Conservation (phyloP, 2,329 filamentous ascomycete species). For the Aciculosporium take region DNA sequence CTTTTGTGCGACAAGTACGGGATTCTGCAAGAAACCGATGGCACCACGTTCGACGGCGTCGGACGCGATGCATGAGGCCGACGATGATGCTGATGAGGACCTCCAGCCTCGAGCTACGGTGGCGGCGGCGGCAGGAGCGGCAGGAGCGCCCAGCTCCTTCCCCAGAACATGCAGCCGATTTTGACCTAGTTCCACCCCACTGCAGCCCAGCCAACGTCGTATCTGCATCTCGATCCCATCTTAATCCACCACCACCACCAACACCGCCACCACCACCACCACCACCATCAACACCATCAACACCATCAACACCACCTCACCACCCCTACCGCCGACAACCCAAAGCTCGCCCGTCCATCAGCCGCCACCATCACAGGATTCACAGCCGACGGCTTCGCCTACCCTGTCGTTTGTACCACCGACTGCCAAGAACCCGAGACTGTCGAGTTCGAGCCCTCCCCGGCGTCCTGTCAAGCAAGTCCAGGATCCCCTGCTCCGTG, state of each 20-base stretch:
- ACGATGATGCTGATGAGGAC: too few species aligned
- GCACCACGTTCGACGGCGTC: too few species aligned
- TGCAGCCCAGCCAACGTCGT: too few species aligned
- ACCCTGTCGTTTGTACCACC: background rate
- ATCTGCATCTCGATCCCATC: constrained; percentile 6
- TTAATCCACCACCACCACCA: constrained; percentile 6
- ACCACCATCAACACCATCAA: constrained; percentile 1
- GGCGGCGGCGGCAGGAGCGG: too few species aligned
- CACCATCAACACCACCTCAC: too few species aligned
- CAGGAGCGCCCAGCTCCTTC: background rate
- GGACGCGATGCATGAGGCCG: too few species aligned
- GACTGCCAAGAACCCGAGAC: background rate
- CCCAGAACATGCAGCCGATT: background rate
- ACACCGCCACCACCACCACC: background rate
- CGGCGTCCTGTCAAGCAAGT: background rate
- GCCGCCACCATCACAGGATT: constrained; percentile 1
- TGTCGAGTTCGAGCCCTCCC: background rate
- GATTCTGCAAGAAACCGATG: too few species aligned
- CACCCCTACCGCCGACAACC: constrained; percentile 4
- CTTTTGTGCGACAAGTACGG: too few species aligned
- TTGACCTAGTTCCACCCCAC: constrained; percentile 2
- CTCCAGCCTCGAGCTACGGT: too few species aligned
- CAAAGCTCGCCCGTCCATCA: background rate
- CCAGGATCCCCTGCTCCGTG: background rate
- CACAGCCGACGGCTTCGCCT: constrained; percentile 1